Percentiles rank a stretch among this genome's conserved stretches.
Conservation (phyloP, 371 early-diverging fungal genomes). For the Lichtheimia hyalospora region DNA sequence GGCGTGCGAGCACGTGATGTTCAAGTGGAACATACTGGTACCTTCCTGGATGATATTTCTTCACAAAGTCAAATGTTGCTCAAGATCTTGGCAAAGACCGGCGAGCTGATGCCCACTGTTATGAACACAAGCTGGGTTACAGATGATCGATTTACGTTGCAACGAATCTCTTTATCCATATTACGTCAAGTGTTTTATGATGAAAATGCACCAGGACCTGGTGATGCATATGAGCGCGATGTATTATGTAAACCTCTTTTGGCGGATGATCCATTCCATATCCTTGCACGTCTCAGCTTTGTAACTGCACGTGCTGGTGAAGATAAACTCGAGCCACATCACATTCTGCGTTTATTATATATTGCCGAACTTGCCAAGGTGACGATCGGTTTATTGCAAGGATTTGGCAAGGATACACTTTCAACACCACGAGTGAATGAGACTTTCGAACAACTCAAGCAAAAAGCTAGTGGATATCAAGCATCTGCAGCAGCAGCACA, state of each 20-base stretch:
- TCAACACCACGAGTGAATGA: neutral
- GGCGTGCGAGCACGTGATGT: constrained; percentile 31
- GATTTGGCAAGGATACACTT: neutral
- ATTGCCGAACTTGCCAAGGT: constrained; percentile 66
- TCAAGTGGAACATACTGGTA: constrained; percentile 45
- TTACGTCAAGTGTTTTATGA: constrained; percentile 13
- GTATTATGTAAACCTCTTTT: constrained; percentile 48
- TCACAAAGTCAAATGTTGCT: constrained; percentile 58
- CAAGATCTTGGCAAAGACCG: constrained; percentile 61
- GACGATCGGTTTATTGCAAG: constrained; percentile 22
- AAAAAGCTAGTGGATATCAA: neutral
- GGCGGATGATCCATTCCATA: constrained; percentile 63
- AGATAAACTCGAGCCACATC: constrained; percentile 52
- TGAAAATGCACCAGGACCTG: neutral
- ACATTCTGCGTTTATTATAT: constrained; percentile 61
- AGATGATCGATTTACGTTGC: constrained; percentile 17
- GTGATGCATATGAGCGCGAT: neutral
- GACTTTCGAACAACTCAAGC: neutral
- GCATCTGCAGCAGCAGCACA: constrained; percentile 2
- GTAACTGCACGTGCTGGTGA: constrained; percentile 25
- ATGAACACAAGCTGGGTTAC: constrained; percentile 32
- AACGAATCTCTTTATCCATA: constrained; percentile 16
- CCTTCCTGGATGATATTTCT: constrained; percentile 63
- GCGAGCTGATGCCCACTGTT: constrained; percentile 27
- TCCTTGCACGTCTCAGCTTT: constrained; percentile 57